Evolutionary conservation across 2,329 filamentous ascomycete genomes (phyloP), one percentile per base, ranked within the genome.

Genomic region (Talaromyces verruculosus): DNA sequence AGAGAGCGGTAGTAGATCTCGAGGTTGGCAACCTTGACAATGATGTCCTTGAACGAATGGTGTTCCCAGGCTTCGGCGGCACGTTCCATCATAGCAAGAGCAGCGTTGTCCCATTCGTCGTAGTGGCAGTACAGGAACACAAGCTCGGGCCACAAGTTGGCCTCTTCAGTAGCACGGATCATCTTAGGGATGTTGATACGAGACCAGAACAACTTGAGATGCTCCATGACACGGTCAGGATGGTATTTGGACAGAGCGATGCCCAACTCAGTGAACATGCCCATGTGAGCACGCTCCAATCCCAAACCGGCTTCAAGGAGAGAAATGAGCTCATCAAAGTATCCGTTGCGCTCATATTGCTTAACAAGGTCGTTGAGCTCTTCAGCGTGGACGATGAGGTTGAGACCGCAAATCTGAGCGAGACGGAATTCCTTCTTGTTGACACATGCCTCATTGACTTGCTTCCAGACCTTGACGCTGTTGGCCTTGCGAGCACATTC

Each of bases 111-210:
- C 80, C 91, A 97, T 77, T 99, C 96, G 71, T 99, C 96, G 75
- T 97, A 98, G 81, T 99, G 95, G 78, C 92, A 92, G 84, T 98
- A 98, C 72, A 97, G 87, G 87, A 99, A 99, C 63, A 99, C 92
- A 69, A 99, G 84, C 81, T 99, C 95, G 0, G 95, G 94, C 95
- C 95, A 99, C 37, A 99, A 83, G 77, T 96, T 93, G 60, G 93
- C 94, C 73, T 96, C 92, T 83, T 98, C 94, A 79, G 90, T 94
- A 30, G 92, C 93, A 61, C 89, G 88, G 72, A 99, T 96, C 85
- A 97, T 90, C 87, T 97, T 97, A 35, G 94, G 95, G 72, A 98
- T 93, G 81, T 99, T 98, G 84, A 98, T 95, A 70, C 95, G 87
- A 71, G 90, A 91, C 95, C 95, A 99, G 88, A 99, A 99, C 62